phyloP scores from a whole-genome alignment of 2,329 filamentous ascomycete species.

The Elsinoe perseae region DNA sequence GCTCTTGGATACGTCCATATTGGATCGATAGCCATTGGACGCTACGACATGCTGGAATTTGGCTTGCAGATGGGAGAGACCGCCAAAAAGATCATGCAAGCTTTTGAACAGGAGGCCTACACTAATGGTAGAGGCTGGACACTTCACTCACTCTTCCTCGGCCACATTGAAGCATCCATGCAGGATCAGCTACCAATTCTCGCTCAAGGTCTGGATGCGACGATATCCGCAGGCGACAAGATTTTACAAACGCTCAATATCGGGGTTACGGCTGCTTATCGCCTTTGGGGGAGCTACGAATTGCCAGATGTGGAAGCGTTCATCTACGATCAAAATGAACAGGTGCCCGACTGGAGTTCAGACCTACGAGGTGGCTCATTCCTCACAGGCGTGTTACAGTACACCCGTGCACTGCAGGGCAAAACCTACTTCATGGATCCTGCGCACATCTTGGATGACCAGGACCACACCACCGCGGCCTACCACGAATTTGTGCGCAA shows the following conservation, averaged over 20 bases:
- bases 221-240: conserved; percentile 60
- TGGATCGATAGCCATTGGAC: conserved; percentile 57
- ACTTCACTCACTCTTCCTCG: conserved; percentile 60
- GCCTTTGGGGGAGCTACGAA: conserved; percentile 63
- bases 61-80: conserved; percentile 58
- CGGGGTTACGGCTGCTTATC: conserved; percentile 58
- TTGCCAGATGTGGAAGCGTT: conserved; percentile 61
- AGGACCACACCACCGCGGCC: conserved; percentile 54
- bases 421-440: conserved; percentile 54
- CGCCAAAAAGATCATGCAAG: conserved; percentile 57
- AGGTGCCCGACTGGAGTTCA: conserved; percentile 62
- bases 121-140: conserved; percentile 62
- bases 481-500: conserved; percentile 46
- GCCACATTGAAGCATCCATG: conserved; percentile 60
- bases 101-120: conserved; percentile 54
- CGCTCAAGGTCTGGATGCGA: conserved; percentile 59
- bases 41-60: conserved; percentile 64
- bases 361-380: conserved; percentile 66
- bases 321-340: conserved; percentile 64
- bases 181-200: conserved; percentile 51
- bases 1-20: conserved; percentile 61
- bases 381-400: conserved; percentile 58
- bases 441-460: conserved; percentile 56
- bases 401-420: conserved; percentile 62
- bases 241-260: conserved; percentile 65